A percentile compares a stretch with the other conserved stretches of the same genome.
Conservation (phyloP, 73 alveolate species). For the Effrenium voratum region DNA sequence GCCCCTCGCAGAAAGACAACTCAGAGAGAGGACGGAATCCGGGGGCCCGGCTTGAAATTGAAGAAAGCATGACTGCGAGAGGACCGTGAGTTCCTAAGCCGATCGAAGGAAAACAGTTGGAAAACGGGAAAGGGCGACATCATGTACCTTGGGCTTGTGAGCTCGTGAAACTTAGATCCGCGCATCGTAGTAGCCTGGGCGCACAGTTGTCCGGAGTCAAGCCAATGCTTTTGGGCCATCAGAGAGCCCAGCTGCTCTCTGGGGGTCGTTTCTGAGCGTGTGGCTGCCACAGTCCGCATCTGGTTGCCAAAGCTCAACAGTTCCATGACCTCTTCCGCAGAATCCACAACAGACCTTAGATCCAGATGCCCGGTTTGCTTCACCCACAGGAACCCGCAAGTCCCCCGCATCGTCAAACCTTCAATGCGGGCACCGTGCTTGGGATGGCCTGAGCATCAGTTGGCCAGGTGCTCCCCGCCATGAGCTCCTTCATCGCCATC, state of each 20-base stretch:
- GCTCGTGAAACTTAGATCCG: neutral
- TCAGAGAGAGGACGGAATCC: neutral
- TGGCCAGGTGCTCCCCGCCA: neutral
- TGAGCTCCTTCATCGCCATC: neutral
- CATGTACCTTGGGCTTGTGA: neutral
- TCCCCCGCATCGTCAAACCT: slow-evolving; percentile 35
- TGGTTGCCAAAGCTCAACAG: slow-evolving; percentile 75
- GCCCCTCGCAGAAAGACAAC: neutral
- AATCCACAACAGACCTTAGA: slow-evolving; percentile 71
- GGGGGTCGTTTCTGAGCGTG: slow-evolving; percentile 11
- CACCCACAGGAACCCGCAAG: neutral
- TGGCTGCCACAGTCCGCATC: slow-evolving; percentile 88
- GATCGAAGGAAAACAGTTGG: neutral
- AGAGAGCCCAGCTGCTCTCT: too few species aligned
- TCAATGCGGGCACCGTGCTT: slow-evolving; percentile 90
- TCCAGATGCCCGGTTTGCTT: neutral
- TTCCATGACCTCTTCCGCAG: slow-evolving; percentile 85
- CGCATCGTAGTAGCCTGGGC: too few species aligned
- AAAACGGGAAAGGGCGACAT: neutral
- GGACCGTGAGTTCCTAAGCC: slow-evolving; percentile 64
- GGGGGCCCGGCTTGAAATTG: slow-evolving; percentile 59
- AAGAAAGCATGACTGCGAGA: slow-evolving; percentile 82
- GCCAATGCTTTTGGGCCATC: too few species aligned
- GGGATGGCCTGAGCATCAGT: slow-evolving; percentile 49
- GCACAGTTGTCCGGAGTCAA: too few species aligned